Evolutionary conservation across 2,329 filamentous ascomycete species (phyloP).

Genomic region (Fusarium illudens): DNA sequence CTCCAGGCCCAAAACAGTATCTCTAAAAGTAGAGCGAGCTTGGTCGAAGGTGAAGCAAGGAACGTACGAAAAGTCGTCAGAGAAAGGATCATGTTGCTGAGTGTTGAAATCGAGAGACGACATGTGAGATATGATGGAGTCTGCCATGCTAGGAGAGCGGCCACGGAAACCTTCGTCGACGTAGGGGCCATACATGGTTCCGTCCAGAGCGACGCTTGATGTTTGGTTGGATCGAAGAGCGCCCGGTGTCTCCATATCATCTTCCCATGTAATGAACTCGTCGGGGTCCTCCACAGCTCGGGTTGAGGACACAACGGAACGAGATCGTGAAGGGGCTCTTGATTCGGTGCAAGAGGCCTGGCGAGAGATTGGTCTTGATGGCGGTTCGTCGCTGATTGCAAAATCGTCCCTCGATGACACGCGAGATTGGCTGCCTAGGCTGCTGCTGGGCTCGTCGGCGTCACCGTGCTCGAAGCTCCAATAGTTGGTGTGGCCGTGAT

Average conservation of each 20-base stretch:
- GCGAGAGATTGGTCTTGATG: constrained; percentile 52
- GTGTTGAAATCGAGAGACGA: constrained; percentile 69
- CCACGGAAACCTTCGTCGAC: constrained; percentile 66
- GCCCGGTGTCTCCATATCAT: constrained; percentile 63
- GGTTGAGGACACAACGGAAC: constrained; percentile 55
- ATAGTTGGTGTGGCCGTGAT: constrained; percentile 66
- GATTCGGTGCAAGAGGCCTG: constrained; percentile 54
- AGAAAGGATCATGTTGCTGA: constrained; percentile 70
- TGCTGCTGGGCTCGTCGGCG: constrained; percentile 60
- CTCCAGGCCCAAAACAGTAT: constrained; percentile 91
- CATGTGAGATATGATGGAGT: constrained; percentile 77
- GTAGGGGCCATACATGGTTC: constrained; percentile 80
- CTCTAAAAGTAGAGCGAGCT: constrained; percentile 85
- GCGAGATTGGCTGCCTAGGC: constrained; percentile 51
- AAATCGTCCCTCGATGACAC: constrained; percentile 54
- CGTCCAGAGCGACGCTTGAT: constrained; percentile 71
- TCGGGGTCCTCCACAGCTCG: constrained; percentile 47
- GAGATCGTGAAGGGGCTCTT: constrained; percentile 56
- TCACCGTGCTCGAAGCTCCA: constrained; percentile 89
- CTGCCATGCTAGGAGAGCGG: constrained; percentile 81
- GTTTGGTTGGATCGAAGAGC: constrained; percentile 61
- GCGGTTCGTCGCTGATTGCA: constrained; percentile 46
- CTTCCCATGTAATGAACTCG: constrained; percentile 52
- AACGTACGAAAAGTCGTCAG: constrained; percentile 91
- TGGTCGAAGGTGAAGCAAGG: constrained; percentile 89